phyloP scores from a whole-genome alignment of 1,284 basidiomycete genomes.

The Phellinidium pouzarii region DNA sequence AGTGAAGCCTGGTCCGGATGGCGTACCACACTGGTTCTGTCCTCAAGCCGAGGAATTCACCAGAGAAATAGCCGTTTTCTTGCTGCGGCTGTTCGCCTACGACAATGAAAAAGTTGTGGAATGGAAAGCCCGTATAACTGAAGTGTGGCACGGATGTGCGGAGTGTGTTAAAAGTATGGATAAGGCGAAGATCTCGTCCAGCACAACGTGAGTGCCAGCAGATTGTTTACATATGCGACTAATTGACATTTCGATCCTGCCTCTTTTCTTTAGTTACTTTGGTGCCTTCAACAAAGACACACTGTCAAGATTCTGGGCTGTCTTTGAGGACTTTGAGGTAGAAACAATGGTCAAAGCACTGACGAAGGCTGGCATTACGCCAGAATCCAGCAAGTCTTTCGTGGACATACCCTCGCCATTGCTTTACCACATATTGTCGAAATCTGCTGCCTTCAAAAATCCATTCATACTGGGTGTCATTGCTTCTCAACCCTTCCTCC shows the following conservation, averaged over 20 bases:
- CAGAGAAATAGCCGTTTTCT: slow-evolving; percentile 64
- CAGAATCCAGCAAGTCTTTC: slow-evolving; percentile 27
- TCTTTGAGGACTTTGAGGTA: slow-evolving; percentile 66
- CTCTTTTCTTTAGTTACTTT: slow-evolving; percentile 54
- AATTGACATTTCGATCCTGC: slow-evolving; percentile 1
- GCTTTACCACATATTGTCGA: slow-evolving; percentile 63
- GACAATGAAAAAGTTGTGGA: slow-evolving; percentile 46
- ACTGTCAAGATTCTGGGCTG: slow-evolving; percentile 53
- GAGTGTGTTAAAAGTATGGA: slow-evolving; percentile 64
- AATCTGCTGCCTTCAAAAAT: slow-evolving; percentile 53
- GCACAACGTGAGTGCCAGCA: slow-evolving; percentile 52
- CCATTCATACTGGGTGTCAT: slow-evolving; percentile 41
- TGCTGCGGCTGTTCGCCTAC: slow-evolving; percentile 77
- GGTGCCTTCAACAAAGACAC: slow-evolving; percentile 47
- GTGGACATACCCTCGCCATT: slow-evolving; percentile 40
- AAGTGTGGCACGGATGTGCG: slow-evolving; percentile 54
- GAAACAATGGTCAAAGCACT: slow-evolving; percentile 41
- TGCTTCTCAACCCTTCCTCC: slow-evolving; percentile 33
- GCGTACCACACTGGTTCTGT: slow-evolving; percentile 68
- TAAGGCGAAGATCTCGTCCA: slow-evolving; percentile 49
- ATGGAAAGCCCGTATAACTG: slow-evolving; percentile 56
- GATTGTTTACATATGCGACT: neutral
- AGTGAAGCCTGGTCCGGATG: slow-evolving; percentile 32
- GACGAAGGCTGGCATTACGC: slow-evolving; percentile 29
- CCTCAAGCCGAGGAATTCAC: slow-evolving; percentile 44